Conservation (phyloP, 2,329 filamentous ascomycete genomes). For the Leptographium galeiforme region DNA sequence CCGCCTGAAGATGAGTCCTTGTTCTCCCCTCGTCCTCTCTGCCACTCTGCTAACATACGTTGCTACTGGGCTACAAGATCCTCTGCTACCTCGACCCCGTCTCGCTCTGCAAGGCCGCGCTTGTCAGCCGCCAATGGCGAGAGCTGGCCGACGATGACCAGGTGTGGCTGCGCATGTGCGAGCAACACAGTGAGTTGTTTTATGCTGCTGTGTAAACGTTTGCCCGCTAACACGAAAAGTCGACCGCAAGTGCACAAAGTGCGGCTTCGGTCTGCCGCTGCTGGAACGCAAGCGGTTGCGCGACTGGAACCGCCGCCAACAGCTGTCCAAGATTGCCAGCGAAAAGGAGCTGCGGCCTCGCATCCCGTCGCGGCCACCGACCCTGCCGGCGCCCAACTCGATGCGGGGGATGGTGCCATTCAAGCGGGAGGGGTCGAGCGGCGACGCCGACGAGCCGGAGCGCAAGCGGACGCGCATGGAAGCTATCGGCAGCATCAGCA, state of each 20-base stretch:
- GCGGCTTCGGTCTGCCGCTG: slow-evolving; percentile 85
- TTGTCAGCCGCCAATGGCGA: slow-evolving; percentile 83
- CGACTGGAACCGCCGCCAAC: slow-evolving; percentile 76
- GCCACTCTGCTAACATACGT: not conserved
- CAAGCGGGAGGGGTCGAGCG: slow-evolving; percentile 22
- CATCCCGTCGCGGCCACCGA: slow-evolving; percentile 14
- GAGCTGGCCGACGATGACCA: slow-evolving; percentile 90
- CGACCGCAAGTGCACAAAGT: slow-evolving; percentile 84
- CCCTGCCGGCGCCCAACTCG: slow-evolving; percentile 16
- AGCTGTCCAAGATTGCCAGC: slow-evolving; percentile 34
- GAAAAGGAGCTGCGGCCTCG: slow-evolving; percentile 14
- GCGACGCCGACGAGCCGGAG: slow-evolving; percentile 16
- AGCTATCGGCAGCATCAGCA: slow-evolving; percentile 12
- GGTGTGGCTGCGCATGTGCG: slow-evolving; percentile 97
- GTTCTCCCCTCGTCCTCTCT: not conserved
- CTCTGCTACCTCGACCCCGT: slow-evolving; percentile 85
- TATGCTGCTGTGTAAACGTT: not conserved
- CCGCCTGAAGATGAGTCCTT: slow-evolving; percentile 48
- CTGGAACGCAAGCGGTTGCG: slow-evolving; percentile 78
- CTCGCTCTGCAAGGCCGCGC: slow-evolving; percentile 88
- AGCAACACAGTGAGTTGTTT: slow-evolving; percentile 51
- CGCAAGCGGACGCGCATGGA: slow-evolving; percentile 17
- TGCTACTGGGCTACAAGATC: slow-evolving; percentile 73
- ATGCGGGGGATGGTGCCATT: slow-evolving; percentile 12
- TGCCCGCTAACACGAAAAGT: slow-evolving; percentile 25